phyloP scores from a whole-genome alignment of 2,329 filamentous ascomycete species.

The Alternaria hordeiaustralica region DNA sequence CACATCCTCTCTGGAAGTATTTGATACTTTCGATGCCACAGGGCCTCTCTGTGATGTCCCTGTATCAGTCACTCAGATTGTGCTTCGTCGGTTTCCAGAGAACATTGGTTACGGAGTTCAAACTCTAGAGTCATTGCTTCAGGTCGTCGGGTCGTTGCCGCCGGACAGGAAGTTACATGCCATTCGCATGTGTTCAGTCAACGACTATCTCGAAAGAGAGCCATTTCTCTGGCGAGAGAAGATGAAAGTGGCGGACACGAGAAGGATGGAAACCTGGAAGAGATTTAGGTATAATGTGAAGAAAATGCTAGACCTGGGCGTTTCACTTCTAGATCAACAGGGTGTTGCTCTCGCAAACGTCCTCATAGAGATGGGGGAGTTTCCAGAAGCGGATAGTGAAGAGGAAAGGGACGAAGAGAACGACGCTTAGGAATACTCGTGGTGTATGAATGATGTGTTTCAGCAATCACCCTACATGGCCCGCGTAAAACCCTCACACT shows the following conservation, averaged over 20 bases:
- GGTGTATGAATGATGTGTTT: background rate
- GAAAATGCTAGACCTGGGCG: background rate
- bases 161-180: background rate
- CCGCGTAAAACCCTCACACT: slow-evolving; percentile 56
- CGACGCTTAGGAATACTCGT: background rate
- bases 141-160: background rate
- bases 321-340: background rate
- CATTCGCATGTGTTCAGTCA: background rate
- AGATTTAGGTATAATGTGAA: background rate
- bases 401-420: background rate
- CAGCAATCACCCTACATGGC: slow-evolving; percentile 24
- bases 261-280: background rate
- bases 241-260: background rate
- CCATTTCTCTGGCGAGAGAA: background rate
- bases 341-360: background rate
- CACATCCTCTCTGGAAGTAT: background rate
- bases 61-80: background rate
- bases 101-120: background rate
- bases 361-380: background rate
- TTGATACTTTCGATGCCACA: background rate
- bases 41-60: background rate
- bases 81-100: background rate
- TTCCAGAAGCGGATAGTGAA: background rate
- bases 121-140: background rate
- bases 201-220: background rate